These are phyloP conservation scores for Aspergillus sp. DNA, from an alignment of 2,329 filamentous ascomycete genomes.

Conservation along the genomic window DNA sequence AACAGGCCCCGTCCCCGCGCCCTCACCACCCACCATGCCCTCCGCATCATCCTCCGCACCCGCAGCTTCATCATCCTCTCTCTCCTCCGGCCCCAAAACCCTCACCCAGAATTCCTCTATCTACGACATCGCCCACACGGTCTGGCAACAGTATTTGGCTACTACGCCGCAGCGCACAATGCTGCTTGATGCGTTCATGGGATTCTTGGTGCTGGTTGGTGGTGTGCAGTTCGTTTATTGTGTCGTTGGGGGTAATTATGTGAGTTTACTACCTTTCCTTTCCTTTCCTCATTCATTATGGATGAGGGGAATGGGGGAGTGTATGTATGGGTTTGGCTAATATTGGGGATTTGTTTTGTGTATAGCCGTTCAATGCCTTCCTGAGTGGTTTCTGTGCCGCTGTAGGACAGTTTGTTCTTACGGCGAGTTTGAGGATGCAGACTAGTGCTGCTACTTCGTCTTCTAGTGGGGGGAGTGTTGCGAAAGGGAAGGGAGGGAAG, in stretches of 20 bases:
- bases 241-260: slow-evolving; percentile 88
- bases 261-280: no score
- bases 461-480: slow-evolving; percentile 43
- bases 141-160: slow-evolving; percentile 77
- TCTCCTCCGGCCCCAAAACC: slow-evolving; percentile 38
- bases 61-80: slow-evolving; percentile 30
- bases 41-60: slow-evolving; percentile 21
- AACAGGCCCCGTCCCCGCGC: slow-evolving; percentile 26
- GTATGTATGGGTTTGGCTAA: no score
- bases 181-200: slow-evolving; percentile 88
- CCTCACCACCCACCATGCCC: slow-evolving; percentile 33
- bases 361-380: slow-evolving; percentile 98
- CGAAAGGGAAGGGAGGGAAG: slow-evolving; percentile 31
- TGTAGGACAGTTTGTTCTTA: slow-evolving; percentile 96
- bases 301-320: no score
- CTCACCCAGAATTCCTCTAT: slow-evolving; percentile 44
- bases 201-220: slow-evolving; percentile 80
- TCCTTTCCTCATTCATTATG: no score
- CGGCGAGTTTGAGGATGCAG: slow-evolving; percentile 86
- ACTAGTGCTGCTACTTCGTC: slow-evolving; percentile 62
- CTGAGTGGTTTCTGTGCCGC: slow-evolving; percentile 91
- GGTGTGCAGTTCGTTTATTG: slow-evolving; percentile 94
- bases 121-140: slow-evolving; percentile 64
- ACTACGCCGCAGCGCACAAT: slow-evolving; percentile 88
- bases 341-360: no score